These are phyloP conservation scores for Penicillium verhagenii DNA, from an alignment of 495 filamentous ascomycete species.

Conservation along the genomic window DNA sequence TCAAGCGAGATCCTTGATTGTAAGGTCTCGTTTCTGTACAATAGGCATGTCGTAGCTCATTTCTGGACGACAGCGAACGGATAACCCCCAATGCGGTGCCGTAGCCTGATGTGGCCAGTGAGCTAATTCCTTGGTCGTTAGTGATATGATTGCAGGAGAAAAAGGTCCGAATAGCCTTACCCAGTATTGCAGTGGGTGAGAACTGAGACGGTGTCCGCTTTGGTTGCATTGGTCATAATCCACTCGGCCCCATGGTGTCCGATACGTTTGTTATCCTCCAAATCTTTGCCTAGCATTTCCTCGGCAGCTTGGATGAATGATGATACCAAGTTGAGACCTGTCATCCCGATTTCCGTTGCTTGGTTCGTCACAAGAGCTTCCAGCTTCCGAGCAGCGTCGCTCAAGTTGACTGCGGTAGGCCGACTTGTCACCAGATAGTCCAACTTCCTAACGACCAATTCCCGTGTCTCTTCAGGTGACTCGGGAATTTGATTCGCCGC, in stretches of 20 bases:
- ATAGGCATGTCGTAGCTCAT: conserved; percentile 72
- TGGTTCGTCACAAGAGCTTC: conserved; percentile 52
- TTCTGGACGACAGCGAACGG: conserved; percentile 68
- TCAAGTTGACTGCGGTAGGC: conserved; percentile 92
- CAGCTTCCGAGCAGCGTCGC: conserved; percentile 81
- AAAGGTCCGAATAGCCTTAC: conserved; percentile 46
- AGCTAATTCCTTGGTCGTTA: conserved; percentile 45
- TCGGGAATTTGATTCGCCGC: conserved; percentile 27
- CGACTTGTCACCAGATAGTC: conserved; percentile 82
- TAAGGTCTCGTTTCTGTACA: conserved; percentile 98
- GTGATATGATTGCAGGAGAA: neutral
- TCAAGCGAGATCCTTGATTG: conserved; percentile 94
- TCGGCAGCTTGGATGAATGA: conserved; percentile 79
- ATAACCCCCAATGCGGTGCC: conserved; percentile 94
- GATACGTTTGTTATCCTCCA: conserved; percentile 80
- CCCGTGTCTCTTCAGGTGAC: conserved; percentile 55
- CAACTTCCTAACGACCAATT: conserved; percentile 69
- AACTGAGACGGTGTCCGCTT: conserved; percentile 57
- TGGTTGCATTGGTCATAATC: conserved; percentile 56
- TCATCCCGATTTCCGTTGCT: conserved; percentile 30
- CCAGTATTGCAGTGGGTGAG: conserved; percentile 98
- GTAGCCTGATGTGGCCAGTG: conserved; percentile 92
- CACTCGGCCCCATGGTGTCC: conserved; percentile 81
- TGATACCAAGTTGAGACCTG: conserved; percentile 49
- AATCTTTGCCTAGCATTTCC: conserved; percentile 82